Evolutionary conservation across 768 basidiomycete genomes (phyloP), one percentile per base, ranked within the genome.

Genomic region (Auricularia heimuer): DNA sequence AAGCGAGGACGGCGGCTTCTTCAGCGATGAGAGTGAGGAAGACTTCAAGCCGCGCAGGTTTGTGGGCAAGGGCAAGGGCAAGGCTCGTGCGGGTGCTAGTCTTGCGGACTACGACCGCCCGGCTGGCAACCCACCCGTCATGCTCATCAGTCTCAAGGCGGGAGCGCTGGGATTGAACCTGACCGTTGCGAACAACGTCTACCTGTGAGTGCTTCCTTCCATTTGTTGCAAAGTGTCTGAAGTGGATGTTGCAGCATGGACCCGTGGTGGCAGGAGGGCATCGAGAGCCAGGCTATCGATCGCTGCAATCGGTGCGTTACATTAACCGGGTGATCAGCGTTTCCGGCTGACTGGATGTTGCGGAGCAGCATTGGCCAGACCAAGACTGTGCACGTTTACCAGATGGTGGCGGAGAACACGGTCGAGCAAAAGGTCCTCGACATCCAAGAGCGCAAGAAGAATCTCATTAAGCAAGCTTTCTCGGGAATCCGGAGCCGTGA

Each of bases 161-260:
- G 93, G 93, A 21, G 92, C 93, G 3, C 80, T 95, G 37, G 93
- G 93, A 7, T 75, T 95, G 64, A 94, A 95, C 73, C 75, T 94
- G 68, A 94, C 92, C 68, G 92, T 89, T 21, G 93, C 92, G 1
- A 93, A 93, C 69, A 90, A 94, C 73, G 90, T 91, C 8, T 89
- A 86, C 70, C 75, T 92, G 89, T 90, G 70, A 77, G 86, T 77
- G 29, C 54, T 16, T 58, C 34, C 62, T 65, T 29, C 63, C 6
- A 12, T 65, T 51, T 42, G n/a, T 65, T 64, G n/a, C 47, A 56
- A n/a, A 24, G 4, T 54, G 63, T 63, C 62, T 42, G 3, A 56
- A 39, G 3, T 63, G 61, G 36, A 72, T 62, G 61, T 35, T 62
- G 62, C 6, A 90, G 89, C 42, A 91, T 92, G 90, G 90, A 91